phyloP scores from a whole-genome alignment of 2,329 filamentous ascomycete species.

The Alternaria consortialis region DNA sequence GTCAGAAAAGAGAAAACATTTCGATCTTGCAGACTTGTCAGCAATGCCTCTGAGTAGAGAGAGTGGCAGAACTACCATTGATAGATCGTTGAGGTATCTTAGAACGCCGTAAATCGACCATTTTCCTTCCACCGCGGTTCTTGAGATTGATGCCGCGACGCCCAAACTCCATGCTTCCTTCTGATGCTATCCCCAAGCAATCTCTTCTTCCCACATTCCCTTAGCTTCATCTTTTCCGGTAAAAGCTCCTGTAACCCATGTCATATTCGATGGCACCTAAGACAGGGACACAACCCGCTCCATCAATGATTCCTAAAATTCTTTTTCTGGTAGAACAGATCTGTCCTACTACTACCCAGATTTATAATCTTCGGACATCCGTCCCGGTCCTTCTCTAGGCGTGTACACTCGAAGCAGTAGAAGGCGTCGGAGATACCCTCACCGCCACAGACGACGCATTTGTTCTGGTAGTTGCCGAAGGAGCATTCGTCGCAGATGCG shows the following conservation, averaged over 20 bases:
- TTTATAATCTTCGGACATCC: conserved; percentile 99
- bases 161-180: conserved; percentile 7
- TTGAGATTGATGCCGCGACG: background rate
- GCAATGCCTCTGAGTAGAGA: background rate
- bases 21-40: background rate
- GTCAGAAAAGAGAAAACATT: background rate
- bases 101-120: background rate
- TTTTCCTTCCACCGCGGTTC: background rate
- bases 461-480: conserved; percentile 99
- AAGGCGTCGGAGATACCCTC: conserved; percentile 98
- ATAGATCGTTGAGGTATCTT: conserved; percentile 6
- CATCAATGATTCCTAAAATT: conserved; percentile 67
- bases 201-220: background rate
- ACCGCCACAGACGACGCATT: conserved; percentile 97
- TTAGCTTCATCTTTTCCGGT: background rate
- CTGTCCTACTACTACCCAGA: conserved; percentile 91
- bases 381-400: conserved; percentile 95
- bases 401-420: conserved; percentile 98
- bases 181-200: background rate
- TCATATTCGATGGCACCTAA: background rate
- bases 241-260: background rate
- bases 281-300: background rate
- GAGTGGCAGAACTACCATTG: conserved; percentile 10
- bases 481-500: conserved; percentile 99
- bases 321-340: conserved; percentile 84